Evolutionary conservation across 306 rosid genomes (phyloP).

Genomic region (Gastrolobium bilobum): DNA sequence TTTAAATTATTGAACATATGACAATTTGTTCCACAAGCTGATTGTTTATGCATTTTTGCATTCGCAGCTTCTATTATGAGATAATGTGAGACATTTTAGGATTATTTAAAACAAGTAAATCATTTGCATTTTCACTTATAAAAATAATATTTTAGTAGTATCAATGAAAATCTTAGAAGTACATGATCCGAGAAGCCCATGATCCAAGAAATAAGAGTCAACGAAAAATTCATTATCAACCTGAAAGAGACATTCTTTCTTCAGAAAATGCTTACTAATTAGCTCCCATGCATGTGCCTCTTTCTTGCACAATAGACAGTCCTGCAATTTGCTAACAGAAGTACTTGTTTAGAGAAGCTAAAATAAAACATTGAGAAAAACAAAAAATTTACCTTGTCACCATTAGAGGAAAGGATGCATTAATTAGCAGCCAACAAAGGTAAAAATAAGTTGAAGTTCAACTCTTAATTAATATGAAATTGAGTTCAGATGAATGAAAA

Average conservation of each 20-base stretch:
- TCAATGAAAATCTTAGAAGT: constrained; percentile 45
- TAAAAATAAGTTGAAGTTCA: neutral
- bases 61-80: neutral
- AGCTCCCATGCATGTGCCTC: constrained; percentile 52
- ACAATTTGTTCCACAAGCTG: neutral
- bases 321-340: neutral
- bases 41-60: neutral
- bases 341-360: neutral
- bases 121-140: constrained; percentile 24
- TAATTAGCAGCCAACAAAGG: neutral
- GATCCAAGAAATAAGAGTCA: constrained; percentile 82
- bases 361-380: neutral
- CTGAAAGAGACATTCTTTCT: constrained; percentile 68
- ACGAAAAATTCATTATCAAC: constrained; percentile 38
- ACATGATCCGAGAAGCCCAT: constrained; percentile 82
- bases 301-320: constrained; percentile 35
- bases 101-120: neutral
- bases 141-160: neutral
- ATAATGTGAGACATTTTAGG: neutral
- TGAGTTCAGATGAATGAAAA: neutral
- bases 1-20: neutral
- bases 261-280: constrained; percentile 44
- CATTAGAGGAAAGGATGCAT: neutral
- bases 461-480: neutral
- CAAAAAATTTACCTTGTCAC: neutral